Percentiles rank a stretch among this genome's conserved stretches.
Evolutionary conservation across 2,329 filamentous ascomycete genomes (phyloP).

Genomic region (Thermothelomyces thermophilus): DNA sequence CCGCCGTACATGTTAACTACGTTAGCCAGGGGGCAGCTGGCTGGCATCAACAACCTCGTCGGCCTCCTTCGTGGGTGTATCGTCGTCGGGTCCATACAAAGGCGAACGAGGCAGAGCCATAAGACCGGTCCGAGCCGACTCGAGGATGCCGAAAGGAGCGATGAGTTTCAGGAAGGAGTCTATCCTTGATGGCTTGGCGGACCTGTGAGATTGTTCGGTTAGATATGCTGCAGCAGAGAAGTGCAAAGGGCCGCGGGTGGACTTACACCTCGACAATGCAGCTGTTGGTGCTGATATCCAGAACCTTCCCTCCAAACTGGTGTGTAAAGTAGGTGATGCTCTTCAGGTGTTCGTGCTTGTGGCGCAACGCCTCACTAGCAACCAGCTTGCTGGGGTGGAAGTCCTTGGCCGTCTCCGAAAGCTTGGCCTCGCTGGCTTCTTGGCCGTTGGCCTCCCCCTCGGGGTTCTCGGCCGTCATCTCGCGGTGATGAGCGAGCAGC

Average conservation of each 20-base stretch:
- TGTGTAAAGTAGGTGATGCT: slow-evolving; percentile 95
- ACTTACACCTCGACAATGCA: slow-evolving; percentile 96
- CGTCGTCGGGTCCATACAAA: slow-evolving; percentile 66
- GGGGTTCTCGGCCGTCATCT: slow-evolving; percentile 56
- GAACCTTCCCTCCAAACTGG: slow-evolving; percentile 94
- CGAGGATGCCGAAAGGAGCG: slow-evolving; percentile 88
- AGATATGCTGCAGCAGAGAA: slow-evolving; percentile 4
- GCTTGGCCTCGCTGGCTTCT: slow-evolving; percentile 33
- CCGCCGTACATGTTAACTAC: slow-evolving; percentile 15
- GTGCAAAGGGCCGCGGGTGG: background rate
- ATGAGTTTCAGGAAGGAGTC: slow-evolving; percentile 98
- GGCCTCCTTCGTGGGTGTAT: slow-evolving; percentile 69
- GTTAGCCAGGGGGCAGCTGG: slow-evolving; percentile 87
- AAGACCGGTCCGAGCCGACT: slow-evolving; percentile 89
- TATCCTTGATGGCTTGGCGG: slow-evolving; percentile 87
- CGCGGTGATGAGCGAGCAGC: slow-evolving; percentile 87
- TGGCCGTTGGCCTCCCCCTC: slow-evolving; percentile 39
- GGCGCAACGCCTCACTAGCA: slow-evolving; percentile 79
- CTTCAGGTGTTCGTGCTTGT: slow-evolving; percentile 96
- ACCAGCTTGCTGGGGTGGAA: slow-evolving; percentile 88
- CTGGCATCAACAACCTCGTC: slow-evolving; percentile 93
- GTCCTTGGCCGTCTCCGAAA: slow-evolving; percentile 51
- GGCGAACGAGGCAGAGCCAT: slow-evolving; percentile 96
- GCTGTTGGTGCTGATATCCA: slow-evolving; percentile 97
- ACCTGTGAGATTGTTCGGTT: slow-evolving; percentile 49